Evolutionary conservation across 495 filamentous ascomycete genomes (phyloP).

Genomic region (Jackrogersella multiformis): DNA sequence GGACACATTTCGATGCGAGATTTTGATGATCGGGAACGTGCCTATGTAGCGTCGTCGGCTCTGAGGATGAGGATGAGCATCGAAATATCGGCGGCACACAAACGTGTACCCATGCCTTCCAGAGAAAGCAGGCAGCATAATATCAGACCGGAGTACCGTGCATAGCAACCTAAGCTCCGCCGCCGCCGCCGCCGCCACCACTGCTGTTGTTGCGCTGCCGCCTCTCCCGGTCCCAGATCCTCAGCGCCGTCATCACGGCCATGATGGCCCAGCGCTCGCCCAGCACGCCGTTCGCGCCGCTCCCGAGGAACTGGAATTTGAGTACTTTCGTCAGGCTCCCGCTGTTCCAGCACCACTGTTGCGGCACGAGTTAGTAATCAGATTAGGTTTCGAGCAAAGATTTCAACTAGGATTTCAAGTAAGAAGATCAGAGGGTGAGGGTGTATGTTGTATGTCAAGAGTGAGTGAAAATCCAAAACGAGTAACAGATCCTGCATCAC

Average conservation of each 20-base stretch:
- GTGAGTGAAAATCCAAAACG: background rate
- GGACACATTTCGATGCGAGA: no score
- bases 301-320: slow-evolving; percentile 44
- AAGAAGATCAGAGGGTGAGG: background rate
- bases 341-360: slow-evolving; percentile 13
- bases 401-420: background rate
- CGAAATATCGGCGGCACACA: no score
- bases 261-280: slow-evolving; percentile 48
- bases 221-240: slow-evolving; percentile 39
- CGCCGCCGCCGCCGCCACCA: background rate
- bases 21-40: no score
- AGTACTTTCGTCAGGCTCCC: slow-evolving; percentile 34
- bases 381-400: background rate
- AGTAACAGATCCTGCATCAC: no score
- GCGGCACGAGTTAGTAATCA: background rate
- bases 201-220: background rate
- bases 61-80: no score
- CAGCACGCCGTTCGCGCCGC: slow-evolving; percentile 37
- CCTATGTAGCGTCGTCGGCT: no score
- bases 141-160: no score
- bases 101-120: no score
- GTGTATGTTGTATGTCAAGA: no score
- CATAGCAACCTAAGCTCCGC: background rate
- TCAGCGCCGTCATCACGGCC: slow-evolving; percentile 44
- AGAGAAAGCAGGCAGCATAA: no score